These are phyloP conservation scores for Barbatosphaeria neglecta DNA, from an alignment of 495 filamentous ascomycete genomes.

Conservation along the genomic window DNA sequence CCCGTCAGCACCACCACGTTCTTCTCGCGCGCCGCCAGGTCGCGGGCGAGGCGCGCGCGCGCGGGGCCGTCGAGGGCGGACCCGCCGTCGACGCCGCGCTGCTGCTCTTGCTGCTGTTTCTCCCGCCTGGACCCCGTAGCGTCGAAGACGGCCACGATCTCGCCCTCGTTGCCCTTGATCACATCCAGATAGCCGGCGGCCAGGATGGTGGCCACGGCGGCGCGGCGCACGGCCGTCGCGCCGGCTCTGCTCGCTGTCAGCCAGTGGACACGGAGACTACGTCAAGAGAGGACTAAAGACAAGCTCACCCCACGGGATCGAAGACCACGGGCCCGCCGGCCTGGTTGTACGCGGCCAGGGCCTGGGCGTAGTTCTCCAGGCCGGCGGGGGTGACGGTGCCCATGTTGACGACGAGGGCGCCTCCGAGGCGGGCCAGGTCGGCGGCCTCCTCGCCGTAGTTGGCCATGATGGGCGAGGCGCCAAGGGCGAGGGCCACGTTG, in stretches of 20 bases:
- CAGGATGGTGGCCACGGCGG: conserved; percentile 61
- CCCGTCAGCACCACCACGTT: conserved; percentile 85
- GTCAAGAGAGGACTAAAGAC: background rate
- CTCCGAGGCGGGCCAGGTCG: conserved; percentile 57
- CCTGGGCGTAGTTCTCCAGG: conserved; percentile 49
- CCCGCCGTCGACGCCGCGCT: conserved; percentile 81
- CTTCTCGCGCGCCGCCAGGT: conserved; percentile 53
- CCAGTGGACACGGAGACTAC: background rate
- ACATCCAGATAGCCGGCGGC: conserved; percentile 65
- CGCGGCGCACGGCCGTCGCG: conserved; percentile 62
- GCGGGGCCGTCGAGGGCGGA: conserved; percentile 38
- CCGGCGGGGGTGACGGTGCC: conserved; percentile 71
- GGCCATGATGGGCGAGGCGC: conserved; percentile 90
- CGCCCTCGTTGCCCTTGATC: conserved; percentile 91
- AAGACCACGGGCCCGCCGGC: conserved; percentile 64
- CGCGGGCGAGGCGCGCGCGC: conserved; percentile 46
- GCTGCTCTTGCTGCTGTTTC: conserved; percentile 27
- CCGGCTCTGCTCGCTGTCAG: conserved; percentile 39
- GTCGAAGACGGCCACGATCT: conserved; percentile 70
- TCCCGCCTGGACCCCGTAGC: conserved; percentile 23
- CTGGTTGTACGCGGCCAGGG: conserved; percentile 63
- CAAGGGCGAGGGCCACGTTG: conserved; percentile 73
- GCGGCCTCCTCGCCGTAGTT: conserved; percentile 72
- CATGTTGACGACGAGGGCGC: conserved; percentile 85
- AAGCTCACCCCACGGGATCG: conserved; percentile 69